Evolutionary conservation across 2,329 filamentous ascomycete genomes (phyloP), one percentile per base, ranked within the genome.

Genomic region (Leptographium galeiforme): DNA sequence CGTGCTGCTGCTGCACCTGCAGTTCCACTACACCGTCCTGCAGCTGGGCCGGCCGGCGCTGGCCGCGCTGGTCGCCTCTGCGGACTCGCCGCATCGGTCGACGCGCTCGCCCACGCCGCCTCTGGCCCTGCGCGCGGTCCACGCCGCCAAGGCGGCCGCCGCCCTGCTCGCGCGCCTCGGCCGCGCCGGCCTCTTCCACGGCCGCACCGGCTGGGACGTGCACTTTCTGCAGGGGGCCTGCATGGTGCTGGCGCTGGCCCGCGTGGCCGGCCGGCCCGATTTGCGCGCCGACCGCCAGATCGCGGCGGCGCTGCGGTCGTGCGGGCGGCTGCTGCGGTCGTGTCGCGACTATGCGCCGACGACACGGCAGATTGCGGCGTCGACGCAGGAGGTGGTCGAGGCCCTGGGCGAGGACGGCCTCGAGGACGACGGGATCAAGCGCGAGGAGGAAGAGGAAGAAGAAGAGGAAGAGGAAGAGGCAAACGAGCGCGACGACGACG

Each of bases 41-140:
- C 61, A 64, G 45, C 55, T 65, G 18, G 61, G 60, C 8, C 60
- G 63, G 1, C 63, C 63, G 6, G 65, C 63, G 51, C 55, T 65
- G 54, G 55, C 64, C 18, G 58, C 58, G 4, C 43, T 55, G 32
- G 53, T 54, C 34, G 41, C 57, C 10, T 43, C 46, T 1, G 7
- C 51, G 2, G 32, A 25, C 33, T 13, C 32, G 11, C 4, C 30
- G 19, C 53, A 44, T 5, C 8, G 50, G 45, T 54, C 45, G 10
- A 51, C 54, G 1, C 47, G 43, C 41, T 48, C 40, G 41, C 58
- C 57, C 34, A 36, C 34, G 12, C 34, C 34, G 8, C 34, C 34
- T 36, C 34, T 25, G 25, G 34, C 34, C 12, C 8, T 36, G 4
- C 34, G 34, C 34, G 34, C 34, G 41, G 52, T 57, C 19, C 53